Conservation (phyloP, 495 filamentous ascomycete species). For the Trichoderma asperelloides region DNA sequence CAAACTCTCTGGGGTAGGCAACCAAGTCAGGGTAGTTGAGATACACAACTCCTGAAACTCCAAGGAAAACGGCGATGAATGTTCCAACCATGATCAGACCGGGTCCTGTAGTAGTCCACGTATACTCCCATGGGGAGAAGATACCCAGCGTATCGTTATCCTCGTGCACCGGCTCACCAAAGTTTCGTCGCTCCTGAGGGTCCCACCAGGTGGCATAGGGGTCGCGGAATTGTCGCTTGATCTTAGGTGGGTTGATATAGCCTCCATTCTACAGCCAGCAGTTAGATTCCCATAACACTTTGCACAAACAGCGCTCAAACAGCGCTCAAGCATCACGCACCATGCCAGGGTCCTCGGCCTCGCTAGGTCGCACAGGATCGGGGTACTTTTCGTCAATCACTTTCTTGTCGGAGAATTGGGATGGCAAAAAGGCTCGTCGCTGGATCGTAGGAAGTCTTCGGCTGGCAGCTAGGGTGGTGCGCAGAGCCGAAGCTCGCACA, state of each 20-base stretch:
- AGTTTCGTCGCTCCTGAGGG: constrained; percentile 92
- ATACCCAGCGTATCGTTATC: constrained; percentile 93
- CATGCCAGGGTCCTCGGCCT: constrained; percentile 68
- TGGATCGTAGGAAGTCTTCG: constrained; percentile 40
- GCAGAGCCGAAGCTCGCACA: constrained; percentile 43
- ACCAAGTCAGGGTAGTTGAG: constrained; percentile 78
- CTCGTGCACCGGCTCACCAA: constrained; percentile 90
- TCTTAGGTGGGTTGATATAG: constrained; percentile 76
- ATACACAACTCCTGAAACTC: constrained; percentile 62
- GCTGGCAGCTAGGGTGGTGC: constrained; percentile 35
- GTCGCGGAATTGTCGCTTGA: constrained; percentile 84
- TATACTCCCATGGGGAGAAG: constrained; percentile 85
- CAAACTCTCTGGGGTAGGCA: constrained; percentile 67
- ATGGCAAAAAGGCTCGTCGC: constrained; percentile 40
- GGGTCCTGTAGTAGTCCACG: constrained; percentile 64
- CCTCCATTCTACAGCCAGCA: constrained; percentile 65
- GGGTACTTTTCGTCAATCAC: constrained; percentile 43
- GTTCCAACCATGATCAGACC: constrained; percentile 62
- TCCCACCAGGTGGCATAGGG: constrained; percentile 96
- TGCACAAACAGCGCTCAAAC: background rate
- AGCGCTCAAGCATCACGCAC: constrained; percentile 32
- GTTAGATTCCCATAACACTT: constrained; percentile 6
- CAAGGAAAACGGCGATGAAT: constrained; percentile 62
- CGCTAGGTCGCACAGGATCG: constrained; percentile 39
- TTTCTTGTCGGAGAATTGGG: constrained; percentile 26